Conservation (phyloP, 2,329 filamentous ascomycete species). For the Verticillium nubilum region DNA sequence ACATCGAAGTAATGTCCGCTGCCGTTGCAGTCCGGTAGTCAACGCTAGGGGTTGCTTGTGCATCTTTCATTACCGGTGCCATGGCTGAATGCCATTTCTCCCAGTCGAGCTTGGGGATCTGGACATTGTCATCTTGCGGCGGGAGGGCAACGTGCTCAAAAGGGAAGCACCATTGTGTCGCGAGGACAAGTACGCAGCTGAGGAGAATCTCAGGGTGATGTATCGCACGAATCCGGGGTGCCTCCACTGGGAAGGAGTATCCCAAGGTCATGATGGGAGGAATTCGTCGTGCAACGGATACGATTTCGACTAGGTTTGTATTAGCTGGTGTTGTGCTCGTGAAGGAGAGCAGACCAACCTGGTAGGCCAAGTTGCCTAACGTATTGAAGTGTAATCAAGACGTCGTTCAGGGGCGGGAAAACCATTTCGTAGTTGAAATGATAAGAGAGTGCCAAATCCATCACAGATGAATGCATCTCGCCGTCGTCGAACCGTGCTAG, state of each 20-base stretch:
- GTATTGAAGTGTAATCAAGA: constrained; percentile 63
- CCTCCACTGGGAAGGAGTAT: constrained; percentile 51
- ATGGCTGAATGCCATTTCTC: constrained; percentile 55
- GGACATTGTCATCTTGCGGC: constrained; percentile 38
- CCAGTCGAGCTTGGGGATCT: constrained; percentile 63
- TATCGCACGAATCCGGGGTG: constrained; percentile 38
- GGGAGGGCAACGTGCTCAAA: constrained; percentile 52
- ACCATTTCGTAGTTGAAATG: constrained; percentile 61
- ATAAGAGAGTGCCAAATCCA: constrained; percentile 59
- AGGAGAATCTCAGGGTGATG: constrained; percentile 72
- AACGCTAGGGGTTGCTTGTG: constrained; percentile 17
- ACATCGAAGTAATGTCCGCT: constrained; percentile 57
- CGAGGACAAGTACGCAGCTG: constrained; percentile 64
- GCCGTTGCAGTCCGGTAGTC: constrained; percentile 53
- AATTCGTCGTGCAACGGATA: constrained; percentile 50
- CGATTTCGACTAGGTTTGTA: constrained; percentile 13
- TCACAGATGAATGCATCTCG: constrained; percentile 59
- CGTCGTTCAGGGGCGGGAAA: constrained; percentile 68
- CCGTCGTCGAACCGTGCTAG: constrained; percentile 39
- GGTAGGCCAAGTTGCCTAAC: constrained; percentile 71
- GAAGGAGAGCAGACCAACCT: constrained; percentile 37
- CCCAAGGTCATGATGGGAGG: constrained; percentile 43
- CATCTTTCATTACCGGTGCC: constrained; percentile 10
- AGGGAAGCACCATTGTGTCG: constrained; percentile 75
- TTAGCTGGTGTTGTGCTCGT: not conserved